Evolutionary conservation across 768 basidiomycete genomes (phyloP).

Genomic region (Tulasnella calospora): DNA sequence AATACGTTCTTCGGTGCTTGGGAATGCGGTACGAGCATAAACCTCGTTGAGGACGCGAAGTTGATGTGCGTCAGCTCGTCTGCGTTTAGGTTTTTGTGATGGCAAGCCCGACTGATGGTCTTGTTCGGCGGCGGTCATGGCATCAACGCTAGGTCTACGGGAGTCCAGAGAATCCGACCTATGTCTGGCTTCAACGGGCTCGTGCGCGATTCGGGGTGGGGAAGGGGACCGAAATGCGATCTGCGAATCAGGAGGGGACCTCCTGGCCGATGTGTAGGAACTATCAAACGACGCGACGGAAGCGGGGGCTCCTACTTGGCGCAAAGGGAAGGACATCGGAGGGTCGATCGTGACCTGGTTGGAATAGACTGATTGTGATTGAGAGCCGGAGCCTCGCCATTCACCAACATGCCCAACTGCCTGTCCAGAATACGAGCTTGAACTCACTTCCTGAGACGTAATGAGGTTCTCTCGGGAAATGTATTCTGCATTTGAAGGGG

Average conservation of each 20-base stretch:
- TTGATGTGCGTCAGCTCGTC: slow-evolving; percentile 28
- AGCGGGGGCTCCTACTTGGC: not conserved
- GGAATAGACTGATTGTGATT: not conserved
- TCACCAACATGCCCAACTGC: not conserved
- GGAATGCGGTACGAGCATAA: slow-evolving; percentile 30
- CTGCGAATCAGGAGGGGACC: not conserved
- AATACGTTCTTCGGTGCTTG: slow-evolving; percentile 29
- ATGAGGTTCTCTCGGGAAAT: not conserved
- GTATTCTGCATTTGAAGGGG: not conserved
- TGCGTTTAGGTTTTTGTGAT: slow-evolving; percentile 26
- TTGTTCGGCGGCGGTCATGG: not conserved
- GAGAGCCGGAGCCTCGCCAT: not conserved
- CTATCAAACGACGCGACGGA: not conserved
- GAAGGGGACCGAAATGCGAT: slow-evolving; percentile 8
- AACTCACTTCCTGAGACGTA: not conserved
- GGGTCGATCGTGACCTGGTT: not conserved
- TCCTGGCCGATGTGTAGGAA: not conserved
- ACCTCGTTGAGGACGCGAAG: slow-evolving; percentile 28
- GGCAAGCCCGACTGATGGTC: not conserved
- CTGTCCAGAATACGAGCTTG: not conserved
- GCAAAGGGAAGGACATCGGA: not conserved
- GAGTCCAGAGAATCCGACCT: not conserved
- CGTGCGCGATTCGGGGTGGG: not conserved
- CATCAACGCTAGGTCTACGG: not conserved
- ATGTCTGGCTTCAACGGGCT: not conserved